These are phyloP conservation scores for Metschnikowia sp. DNA, from an alignment of 805 yeast species.

Conservation along the genomic window DNA sequence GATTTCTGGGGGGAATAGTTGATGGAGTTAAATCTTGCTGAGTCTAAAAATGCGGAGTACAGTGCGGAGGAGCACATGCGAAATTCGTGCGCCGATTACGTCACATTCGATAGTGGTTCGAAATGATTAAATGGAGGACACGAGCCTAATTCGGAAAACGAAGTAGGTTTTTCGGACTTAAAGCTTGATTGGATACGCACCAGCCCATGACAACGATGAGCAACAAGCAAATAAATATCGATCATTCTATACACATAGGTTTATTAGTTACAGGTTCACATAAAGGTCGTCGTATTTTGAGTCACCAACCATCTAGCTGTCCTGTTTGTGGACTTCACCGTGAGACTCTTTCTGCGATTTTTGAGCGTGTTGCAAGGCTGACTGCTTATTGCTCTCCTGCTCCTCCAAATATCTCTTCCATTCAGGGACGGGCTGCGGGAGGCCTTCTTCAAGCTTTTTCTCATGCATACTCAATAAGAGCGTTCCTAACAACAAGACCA, in stretches of 20 bases:
- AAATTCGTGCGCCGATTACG: no score
- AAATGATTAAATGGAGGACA: background rate
- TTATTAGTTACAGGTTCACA: no score
- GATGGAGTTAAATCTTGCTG: background rate
- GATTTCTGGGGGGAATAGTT: background rate
- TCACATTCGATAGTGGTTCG: no score
- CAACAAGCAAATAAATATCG: background rate
- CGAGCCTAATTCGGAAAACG: background rate
- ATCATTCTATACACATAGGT: no score
- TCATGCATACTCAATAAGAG: conserved; percentile 65
- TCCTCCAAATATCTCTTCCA: conserved; percentile 33
- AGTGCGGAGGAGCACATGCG: no score
- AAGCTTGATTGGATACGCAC: no score
- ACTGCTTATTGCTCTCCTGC: conserved; percentile 13
- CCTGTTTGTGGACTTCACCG: background rate
- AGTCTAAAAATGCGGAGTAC: no score
- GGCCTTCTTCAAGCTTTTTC: conserved; percentile 44
- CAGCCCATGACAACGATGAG: background rate
- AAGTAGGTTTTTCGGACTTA: no score
- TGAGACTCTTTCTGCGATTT: background rate
- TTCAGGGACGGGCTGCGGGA: conserved; percentile 35
- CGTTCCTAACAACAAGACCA: conserved; percentile 64
- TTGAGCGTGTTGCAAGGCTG: background rate
- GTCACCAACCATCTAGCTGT: background rate
- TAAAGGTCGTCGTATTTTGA: background rate